Evolutionary conservation across 352 stramenopile species (phyloP), one percentile per base, ranked within the genome.

Genomic region (Pythium inflatum): DNA sequence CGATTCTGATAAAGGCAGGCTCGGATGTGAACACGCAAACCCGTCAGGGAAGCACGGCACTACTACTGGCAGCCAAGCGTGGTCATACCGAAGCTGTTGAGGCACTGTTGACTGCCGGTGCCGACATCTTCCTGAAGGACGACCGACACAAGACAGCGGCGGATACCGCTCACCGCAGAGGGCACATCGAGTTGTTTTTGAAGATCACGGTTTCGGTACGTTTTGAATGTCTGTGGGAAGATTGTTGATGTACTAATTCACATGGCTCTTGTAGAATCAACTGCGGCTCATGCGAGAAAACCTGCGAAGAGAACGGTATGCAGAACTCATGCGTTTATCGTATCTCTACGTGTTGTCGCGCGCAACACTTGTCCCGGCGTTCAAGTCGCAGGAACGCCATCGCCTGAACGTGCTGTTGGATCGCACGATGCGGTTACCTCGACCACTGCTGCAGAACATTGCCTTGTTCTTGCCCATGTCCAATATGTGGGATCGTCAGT

Each of bases 1-100:
- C 87, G 8, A 91, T 85, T 33, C 68, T 96, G 18, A 92, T 96
- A 70, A 81, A 86, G 13, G 85, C 89, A 2, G 89, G 89, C 2
- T 94, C 89, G 1, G 80, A 94, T n/a, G 89, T 96, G 31, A 91
- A 96, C 74, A 94, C 91, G 50, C 89, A 96, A 61, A 96, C 89
- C 14, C 77, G 89, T 5, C 89, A 96, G 73, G 89, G 89, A 31
- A 94, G 87, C 66, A 96, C 89, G 1, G 89, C 89, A n/a, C 75
- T 96, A 14, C 70, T 96, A 2, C 72, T 96, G 1, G 89, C 89
- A 27, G 86, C 89, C 2, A 96, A 96, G 62, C 82, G 89, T 7
- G 89, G 89, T 2, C 89, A 96, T 48, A 90, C 85, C 7, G 76
- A 81, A 22, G 87, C 89, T 12, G 88, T 96, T 2, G 85, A 93